Evolutionary conservation across 495 filamentous ascomycete genomes (phyloP).

Genomic region (Annulohypoxylon moriforme): DNA sequence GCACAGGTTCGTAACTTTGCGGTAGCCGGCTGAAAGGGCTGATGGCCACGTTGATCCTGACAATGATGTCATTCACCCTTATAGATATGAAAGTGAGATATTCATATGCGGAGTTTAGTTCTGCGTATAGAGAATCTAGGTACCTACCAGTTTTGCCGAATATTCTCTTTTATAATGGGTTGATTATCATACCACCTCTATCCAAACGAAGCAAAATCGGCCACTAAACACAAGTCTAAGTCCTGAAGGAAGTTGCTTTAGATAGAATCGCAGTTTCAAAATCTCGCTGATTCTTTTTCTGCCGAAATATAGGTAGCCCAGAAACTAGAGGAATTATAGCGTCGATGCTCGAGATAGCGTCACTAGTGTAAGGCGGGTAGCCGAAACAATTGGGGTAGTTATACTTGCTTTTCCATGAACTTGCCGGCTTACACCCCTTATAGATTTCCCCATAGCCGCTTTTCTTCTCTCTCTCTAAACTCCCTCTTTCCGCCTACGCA

Average conservation of each 20-base stretch:
- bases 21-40: conserved; percentile 28
- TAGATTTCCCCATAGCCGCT: not conserved
- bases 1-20: not conserved
- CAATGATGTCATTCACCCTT: conserved; percentile 26
- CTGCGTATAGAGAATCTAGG: not conserved
- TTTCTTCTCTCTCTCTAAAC: no score
- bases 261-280: not conserved
- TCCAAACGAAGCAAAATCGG: not conserved
- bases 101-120: not conserved
- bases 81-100: not conserved
- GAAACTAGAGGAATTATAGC: not conserved
- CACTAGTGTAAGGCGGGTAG: not conserved
- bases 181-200: conserved; percentile 1
- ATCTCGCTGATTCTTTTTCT: not conserved
- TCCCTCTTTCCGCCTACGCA: no score
- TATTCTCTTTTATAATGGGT: not conserved
- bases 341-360: not conserved
- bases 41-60: not conserved
- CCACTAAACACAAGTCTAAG: not conserved
- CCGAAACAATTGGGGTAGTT: not conserved
- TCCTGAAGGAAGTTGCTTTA: not conserved
- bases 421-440: not conserved
- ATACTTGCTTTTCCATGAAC: not conserved
- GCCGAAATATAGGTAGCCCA: not conserved
- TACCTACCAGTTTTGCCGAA: not conserved